Percentiles rank a stretch among this genome's conserved stretches.
Conservation (phyloP, 2,329 filamentous ascomycete species). For the Ceratocystis variospora region DNA sequence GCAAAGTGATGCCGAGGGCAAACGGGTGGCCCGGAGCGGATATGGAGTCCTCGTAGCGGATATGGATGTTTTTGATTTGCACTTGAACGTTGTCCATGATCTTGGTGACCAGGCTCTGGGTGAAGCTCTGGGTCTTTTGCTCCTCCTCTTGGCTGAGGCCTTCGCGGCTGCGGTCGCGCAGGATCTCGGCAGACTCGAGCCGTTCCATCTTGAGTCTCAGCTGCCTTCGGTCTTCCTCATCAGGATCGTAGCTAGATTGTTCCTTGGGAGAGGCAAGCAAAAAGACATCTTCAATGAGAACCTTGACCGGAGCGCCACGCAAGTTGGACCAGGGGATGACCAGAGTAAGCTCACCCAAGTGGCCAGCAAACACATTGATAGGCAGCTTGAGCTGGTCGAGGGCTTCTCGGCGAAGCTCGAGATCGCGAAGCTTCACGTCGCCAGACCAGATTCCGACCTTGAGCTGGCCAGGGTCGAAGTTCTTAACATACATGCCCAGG, state of each 20-base stretch:
- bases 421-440: conserved; percentile 85
- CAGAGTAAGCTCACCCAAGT: conserved; percentile 81
- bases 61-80: conserved; percentile 94
- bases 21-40: conserved; percentile 92
- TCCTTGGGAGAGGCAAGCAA: conserved; percentile 89
- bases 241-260: conserved; percentile 82
- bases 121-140: conserved; percentile 95
- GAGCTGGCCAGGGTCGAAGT: conserved; percentile 94
- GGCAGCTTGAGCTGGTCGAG: conserved; percentile 94
- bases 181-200: conserved; percentile 83
- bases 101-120: conserved; percentile 83
- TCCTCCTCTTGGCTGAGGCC: conserved; percentile 91
- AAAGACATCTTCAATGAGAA: conserved; percentile 95
- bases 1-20: conserved; percentile 77
- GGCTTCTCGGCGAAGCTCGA: conserved; percentile 85
- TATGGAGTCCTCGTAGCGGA: conserved; percentile 95
- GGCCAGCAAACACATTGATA: conserved; percentile 90
- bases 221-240: conserved; percentile 74
- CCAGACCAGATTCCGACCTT: conserved; percentile 99
- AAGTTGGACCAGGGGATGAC: conserved; percentile 97
- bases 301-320: conserved; percentile 81
- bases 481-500: conserved; percentile 99
- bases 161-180: conserved; percentile 85
- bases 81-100: conserved; percentile 98
- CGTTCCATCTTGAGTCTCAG: conserved; percentile 98